A percentile compares a stretch with the other conserved stretches of the same genome.
phyloP scores from a whole-genome alignment of 2,329 filamentous ascomycete species.

The Alternaria incomplexa region DNA sequence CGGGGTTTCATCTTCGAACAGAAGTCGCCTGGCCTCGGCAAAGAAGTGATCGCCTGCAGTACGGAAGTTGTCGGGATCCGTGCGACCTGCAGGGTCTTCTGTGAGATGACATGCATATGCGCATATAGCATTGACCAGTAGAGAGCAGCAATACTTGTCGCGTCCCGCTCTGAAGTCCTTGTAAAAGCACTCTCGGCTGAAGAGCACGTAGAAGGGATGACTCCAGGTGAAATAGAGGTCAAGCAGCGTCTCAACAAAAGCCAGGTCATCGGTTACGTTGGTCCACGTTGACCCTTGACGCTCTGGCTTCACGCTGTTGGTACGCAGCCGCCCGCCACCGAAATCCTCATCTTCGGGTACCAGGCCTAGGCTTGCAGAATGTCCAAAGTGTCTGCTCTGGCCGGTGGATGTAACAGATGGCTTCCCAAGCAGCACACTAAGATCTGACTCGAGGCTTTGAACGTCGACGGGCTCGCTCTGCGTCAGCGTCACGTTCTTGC shows the following conservation, averaged over 20 bases:
- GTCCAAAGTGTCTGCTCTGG: constrained; percentile 46
- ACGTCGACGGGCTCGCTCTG: constrained; percentile 27
- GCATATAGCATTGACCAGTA: constrained; percentile 70
- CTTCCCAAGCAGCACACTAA: constrained; percentile 47
- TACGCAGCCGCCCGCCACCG: constrained; percentile 20
- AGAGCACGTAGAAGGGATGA: constrained; percentile 76
- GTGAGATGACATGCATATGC: constrained; percentile 74
- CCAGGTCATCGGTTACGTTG: constrained; percentile 62
- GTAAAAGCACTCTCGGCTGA: constrained; percentile 74
- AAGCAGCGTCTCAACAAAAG: constrained; percentile 68
- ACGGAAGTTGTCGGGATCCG: constrained; percentile 66
- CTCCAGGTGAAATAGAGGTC: constrained; percentile 73
- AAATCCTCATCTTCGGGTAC: constrained; percentile 46
- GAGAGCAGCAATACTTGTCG: constrained; percentile 70
- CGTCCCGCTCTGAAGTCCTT: constrained; percentile 67
- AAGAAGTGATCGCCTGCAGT: constrained; percentile 78
- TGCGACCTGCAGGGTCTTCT: constrained; percentile 66
- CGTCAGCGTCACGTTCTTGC: constrained; percentile 47
- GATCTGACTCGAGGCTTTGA: constrained; percentile 43
- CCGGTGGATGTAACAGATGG: constrained; percentile 41
- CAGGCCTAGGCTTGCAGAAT: constrained; percentile 47
- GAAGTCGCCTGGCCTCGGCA: constrained; percentile 68
- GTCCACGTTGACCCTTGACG: constrained; percentile 60
- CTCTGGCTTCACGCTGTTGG: constrained; percentile 16
- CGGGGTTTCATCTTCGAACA: constrained; percentile 64